A percentile compares a stretch with the other conserved stretches of the same genome.
phyloP scores from a whole-genome alignment of 2,329 filamentous ascomycete genomes.

The Xylariaceae sp. region DNA sequence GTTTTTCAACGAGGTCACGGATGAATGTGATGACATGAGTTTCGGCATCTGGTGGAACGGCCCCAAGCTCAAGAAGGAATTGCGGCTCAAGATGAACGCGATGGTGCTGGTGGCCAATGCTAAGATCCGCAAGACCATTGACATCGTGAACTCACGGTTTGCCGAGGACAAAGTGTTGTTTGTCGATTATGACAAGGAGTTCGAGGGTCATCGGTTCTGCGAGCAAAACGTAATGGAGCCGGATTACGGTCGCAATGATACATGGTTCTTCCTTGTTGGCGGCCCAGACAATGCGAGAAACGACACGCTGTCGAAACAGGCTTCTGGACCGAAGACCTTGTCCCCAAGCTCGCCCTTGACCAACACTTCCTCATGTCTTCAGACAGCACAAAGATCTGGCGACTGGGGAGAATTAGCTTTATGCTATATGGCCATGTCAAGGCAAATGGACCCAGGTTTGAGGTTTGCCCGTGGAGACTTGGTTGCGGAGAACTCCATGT shows the following conservation, averaged over 20 bases:
- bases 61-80: conserved; percentile 43
- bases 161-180: conserved; percentile 44
- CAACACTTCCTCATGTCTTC: conserved; percentile 43
- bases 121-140: conserved; percentile 42
- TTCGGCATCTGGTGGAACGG: conserved; percentile 51
- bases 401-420: conserved; percentile 49
- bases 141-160: conserved; percentile 43
- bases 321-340: conserved; percentile 24
- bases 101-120: conserved; percentile 47
- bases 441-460: conserved; percentile 40
- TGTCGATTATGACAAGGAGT: conserved; percentile 48
- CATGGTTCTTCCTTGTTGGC: conserved; percentile 53
- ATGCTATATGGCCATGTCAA: conserved; percentile 49
- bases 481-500: conserved; percentile 42
- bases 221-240: conserved; percentile 46
- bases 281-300: conserved; percentile 44
- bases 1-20: conserved; percentile 51
- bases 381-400: conserved; percentile 38
- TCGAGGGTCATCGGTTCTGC: conserved; percentile 51
- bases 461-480: conserved; percentile 33
- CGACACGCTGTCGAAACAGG: conserved; percentile 18
- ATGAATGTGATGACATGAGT: conserved; percentile 47
- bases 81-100: conserved; percentile 47
- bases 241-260: conserved; percentile 46
- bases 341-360: conserved; percentile 38